phyloP scores from a whole-genome alignment of 2,329 filamentous ascomycete species.

The Blumeria graminis region DNA sequence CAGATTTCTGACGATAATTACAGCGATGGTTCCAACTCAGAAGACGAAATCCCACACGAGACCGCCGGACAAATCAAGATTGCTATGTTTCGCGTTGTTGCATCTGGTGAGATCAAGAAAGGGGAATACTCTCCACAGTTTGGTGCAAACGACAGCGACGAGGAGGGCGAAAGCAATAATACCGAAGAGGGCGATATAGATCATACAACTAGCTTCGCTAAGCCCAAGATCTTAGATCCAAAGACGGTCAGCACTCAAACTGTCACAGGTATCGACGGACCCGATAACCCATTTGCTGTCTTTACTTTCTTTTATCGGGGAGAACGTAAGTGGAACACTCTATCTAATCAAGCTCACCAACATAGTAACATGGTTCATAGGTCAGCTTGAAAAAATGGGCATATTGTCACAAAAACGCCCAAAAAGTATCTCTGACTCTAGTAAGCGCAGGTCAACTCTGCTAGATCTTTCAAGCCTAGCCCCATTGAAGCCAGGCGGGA shows the following conservation, averaged over 20 bases:
- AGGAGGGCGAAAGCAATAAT: slow-evolving; percentile 26
- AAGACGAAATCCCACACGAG: slow-evolving; percentile 73
- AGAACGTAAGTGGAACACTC: slow-evolving; percentile 41
- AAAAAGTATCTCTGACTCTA: slow-evolving; percentile 32
- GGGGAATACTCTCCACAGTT: slow-evolving; percentile 97
- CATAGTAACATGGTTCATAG: slow-evolving; percentile 21
- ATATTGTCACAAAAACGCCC: slow-evolving; percentile 49
- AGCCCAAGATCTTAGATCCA: slow-evolving; percentile 84
- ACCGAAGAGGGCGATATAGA: slow-evolving; percentile 63
- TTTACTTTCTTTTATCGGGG: slow-evolving; percentile 98
- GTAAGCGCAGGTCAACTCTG: slow-evolving; percentile 62
- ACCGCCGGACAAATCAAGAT: slow-evolving; percentile 96
- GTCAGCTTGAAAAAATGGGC: slow-evolving; percentile 91
- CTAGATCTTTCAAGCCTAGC: slow-evolving; percentile 68
- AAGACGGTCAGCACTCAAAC: slow-evolving; percentile 98
- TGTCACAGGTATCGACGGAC: slow-evolving; percentile 91
- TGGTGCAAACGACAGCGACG: slow-evolving; percentile 86
- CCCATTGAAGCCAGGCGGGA: slow-evolving; percentile 65
- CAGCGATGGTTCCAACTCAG: slow-evolving; percentile 48
- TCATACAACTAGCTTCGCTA: slow-evolving; percentile 93
- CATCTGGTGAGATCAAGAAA: slow-evolving; percentile 90
- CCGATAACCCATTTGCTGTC: slow-evolving; percentile 83
- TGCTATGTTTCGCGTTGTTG: slow-evolving; percentile 80
- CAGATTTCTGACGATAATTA: slow-evolving; percentile 38
- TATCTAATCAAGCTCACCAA: not conserved